phyloP scores from a whole-genome alignment of 768 basidiomycete genomes.

The Podaxis sp. region DNA sequence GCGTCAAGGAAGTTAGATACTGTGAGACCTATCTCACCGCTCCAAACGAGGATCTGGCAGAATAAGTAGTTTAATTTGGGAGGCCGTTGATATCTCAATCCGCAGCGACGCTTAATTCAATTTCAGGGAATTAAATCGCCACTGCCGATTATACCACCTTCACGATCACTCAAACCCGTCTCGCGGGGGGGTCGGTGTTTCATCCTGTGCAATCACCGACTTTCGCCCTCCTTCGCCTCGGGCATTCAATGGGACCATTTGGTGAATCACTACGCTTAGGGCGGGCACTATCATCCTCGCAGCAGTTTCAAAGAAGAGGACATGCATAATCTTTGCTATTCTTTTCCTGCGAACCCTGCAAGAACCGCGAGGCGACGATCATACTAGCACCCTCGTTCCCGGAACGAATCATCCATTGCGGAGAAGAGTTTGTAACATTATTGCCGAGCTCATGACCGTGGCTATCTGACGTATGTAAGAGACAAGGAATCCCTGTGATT shows the following conservation, averaged over 20 bases:
- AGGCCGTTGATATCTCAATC: neutral
- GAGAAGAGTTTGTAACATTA: neutral
- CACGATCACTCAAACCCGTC: conserved; percentile 1
- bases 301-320: neutral
- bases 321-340: neutral
- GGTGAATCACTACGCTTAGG: neutral
- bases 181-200: neutral
- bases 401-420: neutral
- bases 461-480: neutral
- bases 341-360: neutral
- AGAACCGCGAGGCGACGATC: neutral
- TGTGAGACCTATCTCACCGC: neutral
- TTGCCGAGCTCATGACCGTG: neutral
- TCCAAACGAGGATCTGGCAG: neutral
- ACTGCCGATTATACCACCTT: neutral
- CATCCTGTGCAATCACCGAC: conserved; percentile 1
- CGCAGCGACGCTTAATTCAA: neutral
- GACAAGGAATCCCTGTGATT: neutral
- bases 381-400: neutral
- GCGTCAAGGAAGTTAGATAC: neutral
- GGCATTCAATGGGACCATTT: conserved; percentile 6
- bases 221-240: neutral
- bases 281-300: neutral
- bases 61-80: neutral
- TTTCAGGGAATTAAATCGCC: neutral